Base-by-base conservation (phyloP, 306 rosid genomes). In the Lotus japonicus region DNA sequence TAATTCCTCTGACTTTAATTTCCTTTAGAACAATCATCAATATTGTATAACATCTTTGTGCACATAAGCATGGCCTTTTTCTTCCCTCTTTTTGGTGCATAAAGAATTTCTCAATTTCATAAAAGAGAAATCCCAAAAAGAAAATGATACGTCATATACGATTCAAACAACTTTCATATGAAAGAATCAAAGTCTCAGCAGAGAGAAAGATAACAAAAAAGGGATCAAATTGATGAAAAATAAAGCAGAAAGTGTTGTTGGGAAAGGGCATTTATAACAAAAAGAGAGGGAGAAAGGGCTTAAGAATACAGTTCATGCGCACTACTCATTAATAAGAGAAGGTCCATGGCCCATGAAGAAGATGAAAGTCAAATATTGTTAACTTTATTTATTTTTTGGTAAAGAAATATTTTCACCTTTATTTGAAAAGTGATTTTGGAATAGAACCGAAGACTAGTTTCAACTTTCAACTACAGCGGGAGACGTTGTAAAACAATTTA, bases 261-360 rank as follows among this genome's bases (percentile, higher is more conserved):
- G 60, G 43, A 67, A 71, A 56, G 55, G 26, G 57, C 64, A 62
- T 62, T 43, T 60, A 36, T 57, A 12, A 28, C 31, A 16, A 72
- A 63, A 45, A 28, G 33, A 5, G 33, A 28, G 63, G 35, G 46
- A 66, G 15, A 72, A 60, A 71, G 31, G 8, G 71, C 59, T 52
- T 38, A 52, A 53, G 76, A 68, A 77, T 55, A 67, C 50, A 77
- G 68, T 72, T 77, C 71, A 81, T 67, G 81, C 70, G 66, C 79
- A 81, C 69, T 76, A 49, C 17, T 35, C 58, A 81, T 73, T 54
- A 50, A 10, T 53, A 62, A 72, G 53, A 61, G 58, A 21, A 21
- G 26, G 2, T 21, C 26, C 26, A 72, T 49, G 85, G 77, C 35
- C 69, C 66, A 59, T 43, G 13, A 51, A 62, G 41, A 54, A 28